Conservation (phyloP, 331 rosid species). For the Spiraea crenata region DNA sequence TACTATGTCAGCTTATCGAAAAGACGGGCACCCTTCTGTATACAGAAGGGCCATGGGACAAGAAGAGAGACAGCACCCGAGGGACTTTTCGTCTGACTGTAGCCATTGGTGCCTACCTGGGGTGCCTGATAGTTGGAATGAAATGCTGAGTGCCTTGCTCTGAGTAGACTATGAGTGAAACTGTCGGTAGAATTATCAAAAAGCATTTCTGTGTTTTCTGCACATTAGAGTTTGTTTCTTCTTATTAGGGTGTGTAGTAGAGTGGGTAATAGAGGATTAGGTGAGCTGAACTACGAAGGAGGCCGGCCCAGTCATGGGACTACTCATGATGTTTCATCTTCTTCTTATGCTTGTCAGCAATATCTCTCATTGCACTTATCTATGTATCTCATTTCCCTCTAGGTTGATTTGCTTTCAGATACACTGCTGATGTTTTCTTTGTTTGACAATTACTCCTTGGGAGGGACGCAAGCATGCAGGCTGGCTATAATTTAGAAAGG, state of each 20-base stretch:
- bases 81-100: constrained; percentile 78
- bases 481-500: neutral
- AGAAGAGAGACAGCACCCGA: constrained; percentile 56
- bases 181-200: constrained; percentile 9
- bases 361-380: neutral
- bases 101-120: constrained; percentile 99
- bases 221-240: constrained; percentile 17
- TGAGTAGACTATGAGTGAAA: constrained; percentile 22
- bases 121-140: constrained; percentile 96
- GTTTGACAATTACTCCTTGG: neutral
- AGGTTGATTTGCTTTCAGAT: too few species aligned
- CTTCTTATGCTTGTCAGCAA: constrained; percentile 6
- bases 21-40: constrained; percentile 93
- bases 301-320: too few species aligned
- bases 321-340: constrained; percentile 1
- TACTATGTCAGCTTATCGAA: constrained; percentile 75
- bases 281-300: too few species aligned
- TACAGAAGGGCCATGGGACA: constrained; percentile 56
- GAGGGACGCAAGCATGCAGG: neutral
- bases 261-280: too few species aligned
- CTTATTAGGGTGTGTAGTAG: too few species aligned
- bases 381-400: neutral
- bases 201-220: neutral
- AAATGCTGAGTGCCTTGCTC: constrained; percentile 73
- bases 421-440: too few species aligned